Evolutionary conservation across 2,329 filamentous ascomycete genomes (phyloP).

Genomic region (Chrysosporium queenslandicum): DNA sequence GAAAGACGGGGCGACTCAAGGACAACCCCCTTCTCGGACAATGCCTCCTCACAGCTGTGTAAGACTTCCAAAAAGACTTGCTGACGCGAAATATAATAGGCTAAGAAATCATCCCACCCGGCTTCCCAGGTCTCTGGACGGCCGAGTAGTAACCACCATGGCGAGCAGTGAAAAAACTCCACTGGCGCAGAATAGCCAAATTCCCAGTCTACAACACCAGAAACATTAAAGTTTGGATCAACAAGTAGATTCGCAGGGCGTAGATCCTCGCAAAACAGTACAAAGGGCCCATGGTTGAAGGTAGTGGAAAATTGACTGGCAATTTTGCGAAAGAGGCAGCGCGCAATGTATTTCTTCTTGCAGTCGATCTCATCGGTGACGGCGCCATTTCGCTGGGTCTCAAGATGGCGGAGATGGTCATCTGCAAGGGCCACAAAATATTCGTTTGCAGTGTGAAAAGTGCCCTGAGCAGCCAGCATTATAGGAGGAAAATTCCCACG

Average conservation of each 20-base stretch:
- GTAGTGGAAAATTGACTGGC: slow-evolving; percentile 20
- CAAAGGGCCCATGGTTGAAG: slow-evolving; percentile 18
- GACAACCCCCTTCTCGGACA: slow-evolving; percentile 12
- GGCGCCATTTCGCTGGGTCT: slow-evolving; percentile 35
- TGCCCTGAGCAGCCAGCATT: not conserved
- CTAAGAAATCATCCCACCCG: slow-evolving; percentile 21
- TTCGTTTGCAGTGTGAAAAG: not conserved
- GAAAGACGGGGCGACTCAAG: slow-evolving; percentile 18
- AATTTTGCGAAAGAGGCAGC: slow-evolving; percentile 33
- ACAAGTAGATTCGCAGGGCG: slow-evolving; percentile 21
- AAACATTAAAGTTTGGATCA: slow-evolving; percentile 15
- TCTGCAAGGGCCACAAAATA: not conserved
- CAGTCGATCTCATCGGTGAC: slow-evolving; percentile 32
- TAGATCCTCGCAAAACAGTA: slow-evolving; percentile 22
- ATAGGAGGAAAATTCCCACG: not conserved
- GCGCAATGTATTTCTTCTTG: slow-evolving; percentile 37
- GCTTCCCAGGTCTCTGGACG: slow-evolving; percentile 20
- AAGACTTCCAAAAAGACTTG: slow-evolving; percentile 22
- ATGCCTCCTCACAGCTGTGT: slow-evolving; percentile 18
- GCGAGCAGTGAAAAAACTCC: slow-evolving; percentile 19
- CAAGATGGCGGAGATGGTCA: not conserved
- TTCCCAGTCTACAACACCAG: slow-evolving; percentile 23
- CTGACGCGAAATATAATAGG: slow-evolving; percentile 21
- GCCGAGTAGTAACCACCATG: slow-evolving; percentile 21
- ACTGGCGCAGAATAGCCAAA: slow-evolving; percentile 19